Percentiles rank a stretch among this genome's conserved stretches.
These are phyloP conservation scores for Cyberlindnera mycetangii DNA, from an alignment of 805 yeast species.

Conservation along the genomic window DNA sequence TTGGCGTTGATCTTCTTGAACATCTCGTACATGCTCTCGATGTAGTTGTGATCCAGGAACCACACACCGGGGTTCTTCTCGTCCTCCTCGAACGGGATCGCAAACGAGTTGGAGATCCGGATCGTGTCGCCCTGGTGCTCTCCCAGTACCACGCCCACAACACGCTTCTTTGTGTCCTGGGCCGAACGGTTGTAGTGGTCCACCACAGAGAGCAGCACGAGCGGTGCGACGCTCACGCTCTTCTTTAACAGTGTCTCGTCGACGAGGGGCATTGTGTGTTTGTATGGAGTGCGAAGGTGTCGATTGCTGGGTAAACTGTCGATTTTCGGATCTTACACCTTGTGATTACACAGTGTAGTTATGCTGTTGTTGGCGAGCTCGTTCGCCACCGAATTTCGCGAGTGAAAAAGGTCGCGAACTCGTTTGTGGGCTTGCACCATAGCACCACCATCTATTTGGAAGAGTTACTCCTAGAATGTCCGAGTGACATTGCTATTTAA, in stretches of 20 bases:
- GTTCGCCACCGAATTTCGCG: constrained; percentile 6
- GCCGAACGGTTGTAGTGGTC: constrained; percentile 93
- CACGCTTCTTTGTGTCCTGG: constrained; percentile 71
- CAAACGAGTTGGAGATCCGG: constrained; percentile 87
- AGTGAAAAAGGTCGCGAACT: neutral
- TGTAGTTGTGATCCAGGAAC: constrained; percentile 95
- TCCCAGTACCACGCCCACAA: constrained; percentile 92
- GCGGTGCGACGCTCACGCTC: constrained; percentile 89
- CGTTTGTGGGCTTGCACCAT: too few species aligned
- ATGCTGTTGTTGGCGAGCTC: neutral
- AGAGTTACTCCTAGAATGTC: too few species aligned
- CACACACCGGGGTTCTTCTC: constrained; percentile 87
- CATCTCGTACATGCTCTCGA: constrained; percentile 97
- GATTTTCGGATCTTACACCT: too few species aligned
- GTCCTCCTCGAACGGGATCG: constrained; percentile 97
- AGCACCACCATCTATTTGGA: too few species aligned
- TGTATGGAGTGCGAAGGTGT: neutral
- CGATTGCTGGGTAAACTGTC: too few species aligned
- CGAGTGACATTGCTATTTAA: too few species aligned
- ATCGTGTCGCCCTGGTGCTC: constrained; percentile 53
- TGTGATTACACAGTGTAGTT: neutral
- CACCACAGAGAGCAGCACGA: constrained; percentile 88
- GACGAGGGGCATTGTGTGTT: constrained; percentile 16
- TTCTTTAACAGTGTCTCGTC: constrained; percentile 31
- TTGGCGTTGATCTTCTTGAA: constrained; percentile 96